A percentile compares a stretch with the other conserved stretches of the same genome.
These are phyloP conservation scores for Candida glaebosa DNA, from an alignment of 805 yeast genomes.

Conservation along the genomic window DNA sequence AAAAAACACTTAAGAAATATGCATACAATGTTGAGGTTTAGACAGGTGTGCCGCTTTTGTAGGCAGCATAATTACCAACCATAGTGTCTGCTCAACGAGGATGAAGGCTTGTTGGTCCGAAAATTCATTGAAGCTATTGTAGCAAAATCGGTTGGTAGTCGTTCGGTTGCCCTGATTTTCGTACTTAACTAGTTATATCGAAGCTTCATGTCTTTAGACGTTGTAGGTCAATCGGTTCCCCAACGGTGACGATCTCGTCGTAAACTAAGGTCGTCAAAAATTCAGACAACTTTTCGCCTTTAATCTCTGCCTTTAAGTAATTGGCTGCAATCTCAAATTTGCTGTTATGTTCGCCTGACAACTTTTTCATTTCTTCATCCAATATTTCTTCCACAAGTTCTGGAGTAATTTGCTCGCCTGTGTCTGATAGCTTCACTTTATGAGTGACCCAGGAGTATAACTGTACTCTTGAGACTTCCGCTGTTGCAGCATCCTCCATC, in stretches of 20 bases:
- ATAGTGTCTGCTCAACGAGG: too few relatives aligned
- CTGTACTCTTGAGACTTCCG: slow-evolving; percentile 20
- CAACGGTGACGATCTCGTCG: slow-evolving; percentile 14
- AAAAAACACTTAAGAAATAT: too few relatives aligned
- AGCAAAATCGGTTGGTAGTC: too few relatives aligned
- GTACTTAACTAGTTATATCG: too few relatives aligned
- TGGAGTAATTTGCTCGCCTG: slow-evolving; percentile 12
- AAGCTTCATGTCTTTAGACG: too few relatives aligned
- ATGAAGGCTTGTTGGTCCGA: too few relatives aligned
- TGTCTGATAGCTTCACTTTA: slow-evolving; percentile 13
- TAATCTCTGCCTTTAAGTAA: slow-evolving; percentile 16
- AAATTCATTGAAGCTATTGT: too few relatives aligned
- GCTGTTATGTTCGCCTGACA: slow-evolving; percentile 8
- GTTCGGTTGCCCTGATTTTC: too few relatives aligned
- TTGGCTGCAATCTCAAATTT: slow-evolving; percentile 14
- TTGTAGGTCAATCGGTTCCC: slow-evolving; percentile 12
- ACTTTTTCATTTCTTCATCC: slow-evolving; percentile 13
- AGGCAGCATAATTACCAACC: too few relatives aligned
- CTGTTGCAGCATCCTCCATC: slow-evolving; percentile 24
- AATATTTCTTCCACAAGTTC: slow-evolving; percentile 10
- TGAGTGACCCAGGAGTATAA: slow-evolving; percentile 20
- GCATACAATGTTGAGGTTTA: too few relatives aligned
- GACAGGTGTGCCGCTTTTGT: too few relatives aligned
- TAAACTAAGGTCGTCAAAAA: slow-evolving; percentile 20
- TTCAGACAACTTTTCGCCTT: slow-evolving; percentile 11